These are phyloP conservation scores for Torulaspora quercuum DNA, from an alignment of 805 yeast genomes.

Conservation along the genomic window DNA sequence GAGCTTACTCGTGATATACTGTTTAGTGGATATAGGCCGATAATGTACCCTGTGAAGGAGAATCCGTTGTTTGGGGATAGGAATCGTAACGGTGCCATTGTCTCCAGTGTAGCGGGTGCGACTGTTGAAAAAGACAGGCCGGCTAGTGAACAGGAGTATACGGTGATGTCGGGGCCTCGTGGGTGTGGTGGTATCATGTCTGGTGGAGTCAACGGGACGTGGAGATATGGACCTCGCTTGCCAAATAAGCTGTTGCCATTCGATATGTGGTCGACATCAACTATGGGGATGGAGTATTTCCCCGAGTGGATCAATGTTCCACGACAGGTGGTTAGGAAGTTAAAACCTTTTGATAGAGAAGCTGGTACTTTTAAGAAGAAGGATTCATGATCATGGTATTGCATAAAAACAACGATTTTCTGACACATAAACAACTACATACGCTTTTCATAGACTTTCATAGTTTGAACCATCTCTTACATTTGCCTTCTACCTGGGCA, in stretches of 20 bases:
- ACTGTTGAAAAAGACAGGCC: not conserved
- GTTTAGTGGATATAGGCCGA: constrained; percentile 35
- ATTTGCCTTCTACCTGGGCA: constrained; percentile 29
- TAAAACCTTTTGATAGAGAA: constrained; percentile 31
- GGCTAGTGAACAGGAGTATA: constrained; percentile 3
- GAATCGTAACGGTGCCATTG: constrained; percentile 12
- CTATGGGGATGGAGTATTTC: constrained; percentile 34
- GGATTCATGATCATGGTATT: too few relatives aligned
- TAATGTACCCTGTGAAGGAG: constrained; percentile 33
- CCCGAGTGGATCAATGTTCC: constrained; percentile 36
- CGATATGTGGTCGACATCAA: constrained; percentile 31
- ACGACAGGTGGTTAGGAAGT: constrained; percentile 19
- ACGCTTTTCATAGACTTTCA: constrained; percentile 9
- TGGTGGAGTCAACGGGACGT: constrained; percentile 34
- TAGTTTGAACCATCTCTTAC: constrained; percentile 16
- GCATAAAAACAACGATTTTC: too few relatives aligned
- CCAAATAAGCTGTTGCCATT: constrained; percentile 26
- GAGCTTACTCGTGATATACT: constrained; percentile 32
- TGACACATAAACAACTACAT: too few relatives aligned
- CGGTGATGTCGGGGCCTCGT: constrained; percentile 24
- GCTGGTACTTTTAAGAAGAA: constrained; percentile 7
- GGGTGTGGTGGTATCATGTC: constrained; percentile 33
- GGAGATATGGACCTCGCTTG: constrained; percentile 30
- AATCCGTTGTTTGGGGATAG: constrained; percentile 31
- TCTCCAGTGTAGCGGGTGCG: constrained; percentile 2